phyloP scores from a whole-genome alignment of 495 filamentous ascomycete species.

The Hamigera avellanea region DNA sequence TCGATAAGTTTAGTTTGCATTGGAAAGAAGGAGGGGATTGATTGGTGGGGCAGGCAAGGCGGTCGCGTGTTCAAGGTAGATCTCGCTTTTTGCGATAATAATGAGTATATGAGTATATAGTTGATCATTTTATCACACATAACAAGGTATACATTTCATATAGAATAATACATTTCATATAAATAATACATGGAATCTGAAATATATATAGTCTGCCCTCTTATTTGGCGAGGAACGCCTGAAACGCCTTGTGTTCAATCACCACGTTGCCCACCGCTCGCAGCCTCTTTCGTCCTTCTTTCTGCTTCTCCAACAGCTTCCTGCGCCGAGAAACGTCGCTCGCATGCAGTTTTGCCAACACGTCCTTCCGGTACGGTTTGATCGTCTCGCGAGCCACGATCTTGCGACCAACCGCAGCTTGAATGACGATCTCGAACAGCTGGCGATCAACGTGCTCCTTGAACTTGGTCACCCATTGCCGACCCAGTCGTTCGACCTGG shows the following conservation, averaged over 20 bases:
- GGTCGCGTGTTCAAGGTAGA: too few relatives aligned
- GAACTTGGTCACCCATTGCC: conserved; percentile 89
- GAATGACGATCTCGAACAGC: conserved; percentile 93
- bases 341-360: conserved; percentile 87
- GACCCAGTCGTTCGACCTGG: conserved; percentile 64
- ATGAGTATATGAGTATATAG: too few relatives aligned
- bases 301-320: conserved; percentile 93
- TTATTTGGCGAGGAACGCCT: conserved; percentile 68
- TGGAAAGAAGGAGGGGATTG: too few relatives aligned
- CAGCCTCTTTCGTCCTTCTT: conserved; percentile 85
- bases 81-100: too few relatives aligned
- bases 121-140: too few relatives aligned
- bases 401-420: conserved; percentile 72
- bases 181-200: too few relatives aligned
- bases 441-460: conserved; percentile 93
- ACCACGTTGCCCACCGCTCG: conserved; percentile 62
- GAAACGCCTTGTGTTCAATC: conserved; percentile 90
- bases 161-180: too few relatives aligned
- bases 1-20: too few relatives aligned
- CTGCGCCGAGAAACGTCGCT: conserved; percentile 69
- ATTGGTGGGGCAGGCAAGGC: too few relatives aligned
- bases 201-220: too few relatives aligned
- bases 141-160: too few relatives aligned
- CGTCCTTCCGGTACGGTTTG: conserved; percentile 94
- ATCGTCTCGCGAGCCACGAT: conserved; percentile 89